Percentiles rank a stretch among this genome's conserved stretches.
These are phyloP conservation scores for Pyropia haitanensis DNA, from an alignment of 23 red algal genomes.

Conservation along the genomic window DNA sequence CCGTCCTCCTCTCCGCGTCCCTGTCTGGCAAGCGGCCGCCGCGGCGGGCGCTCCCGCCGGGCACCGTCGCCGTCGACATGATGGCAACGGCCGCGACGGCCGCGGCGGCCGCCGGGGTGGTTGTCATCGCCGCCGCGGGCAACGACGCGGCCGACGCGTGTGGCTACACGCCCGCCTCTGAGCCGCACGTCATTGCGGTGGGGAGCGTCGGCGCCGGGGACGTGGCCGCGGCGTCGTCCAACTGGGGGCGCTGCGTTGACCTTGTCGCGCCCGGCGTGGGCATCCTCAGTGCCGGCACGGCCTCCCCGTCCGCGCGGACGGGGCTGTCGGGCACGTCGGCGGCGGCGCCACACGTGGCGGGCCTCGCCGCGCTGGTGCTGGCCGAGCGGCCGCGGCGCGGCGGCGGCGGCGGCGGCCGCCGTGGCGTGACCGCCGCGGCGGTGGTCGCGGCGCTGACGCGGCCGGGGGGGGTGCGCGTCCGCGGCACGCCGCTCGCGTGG, in stretches of 20 bases:
- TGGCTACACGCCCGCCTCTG: slow-evolving; percentile 28
- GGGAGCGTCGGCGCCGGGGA: slow-evolving; percentile 16
- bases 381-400: slow-evolving; percentile 7
- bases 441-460: too few species aligned
- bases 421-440: too few species aligned
- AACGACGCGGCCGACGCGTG: slow-evolving; percentile 46
- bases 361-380: slow-evolving; percentile 29
- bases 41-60: too few species aligned
- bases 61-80: too few species aligned
- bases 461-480: too few species aligned
- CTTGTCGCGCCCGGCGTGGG: slow-evolving; percentile 39
- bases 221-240: slow-evolving; percentile 9
- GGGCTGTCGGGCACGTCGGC: slow-evolving; percentile 29
- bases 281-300: slow-evolving; percentile 23
- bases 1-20: too few species aligned
- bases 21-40: too few species aligned
- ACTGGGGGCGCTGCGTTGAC: slow-evolving; percentile 36
- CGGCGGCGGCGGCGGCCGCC: too few species aligned
- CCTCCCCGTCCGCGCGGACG: slow-evolving; percentile 17
- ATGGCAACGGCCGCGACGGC: slow-evolving; percentile 4
- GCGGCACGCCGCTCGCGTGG: too few species aligned
- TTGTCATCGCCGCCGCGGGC: slow-evolving; percentile 35
- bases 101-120: slow-evolving; percentile 5
- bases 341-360: slow-evolving; percentile 37
- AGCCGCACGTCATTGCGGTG: slow-evolving; percentile 21